These are phyloP conservation scores for Solanum piurae DNA, from an alignment of 257 asterid species.

Conservation along the genomic window DNA sequence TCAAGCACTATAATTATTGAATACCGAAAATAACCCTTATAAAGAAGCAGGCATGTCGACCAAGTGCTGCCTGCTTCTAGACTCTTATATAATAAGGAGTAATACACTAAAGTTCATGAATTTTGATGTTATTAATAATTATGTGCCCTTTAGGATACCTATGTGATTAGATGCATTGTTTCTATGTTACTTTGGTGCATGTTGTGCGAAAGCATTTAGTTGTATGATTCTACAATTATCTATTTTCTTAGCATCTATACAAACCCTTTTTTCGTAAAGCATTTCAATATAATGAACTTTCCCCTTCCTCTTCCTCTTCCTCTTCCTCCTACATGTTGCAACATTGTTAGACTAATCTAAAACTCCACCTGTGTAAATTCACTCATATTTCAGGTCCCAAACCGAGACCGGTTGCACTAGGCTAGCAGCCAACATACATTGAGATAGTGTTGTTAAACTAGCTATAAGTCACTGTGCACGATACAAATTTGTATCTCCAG, in stretches of 20 bases:
- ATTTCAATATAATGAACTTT: background rate
- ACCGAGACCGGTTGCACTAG: background rate
- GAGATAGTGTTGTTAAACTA: background rate
- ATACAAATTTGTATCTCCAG: background rate
- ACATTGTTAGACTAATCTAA: background rate
- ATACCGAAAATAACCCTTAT: too few species aligned
- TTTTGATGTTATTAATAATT: background rate
- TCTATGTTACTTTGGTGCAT: background rate
- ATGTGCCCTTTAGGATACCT: background rate
- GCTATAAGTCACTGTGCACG: background rate
- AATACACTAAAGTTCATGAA: background rate
- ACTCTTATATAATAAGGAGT: too few species aligned
- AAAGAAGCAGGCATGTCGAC: too few species aligned
- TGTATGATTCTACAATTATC: background rate
- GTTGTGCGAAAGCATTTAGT: background rate
- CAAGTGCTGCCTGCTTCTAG: too few species aligned
- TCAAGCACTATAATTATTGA: too few species aligned
- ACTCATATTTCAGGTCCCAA: background rate
- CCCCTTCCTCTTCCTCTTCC: background rate
- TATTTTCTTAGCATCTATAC: background rate
- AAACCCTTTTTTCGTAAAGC: background rate
- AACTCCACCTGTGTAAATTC: background rate
- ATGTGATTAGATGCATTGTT: background rate
- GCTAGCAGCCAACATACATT: background rate
- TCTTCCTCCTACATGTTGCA: background rate